Conservation (phyloP, 169 alveolate species). For the Plasmodium coatneyi region DNA sequence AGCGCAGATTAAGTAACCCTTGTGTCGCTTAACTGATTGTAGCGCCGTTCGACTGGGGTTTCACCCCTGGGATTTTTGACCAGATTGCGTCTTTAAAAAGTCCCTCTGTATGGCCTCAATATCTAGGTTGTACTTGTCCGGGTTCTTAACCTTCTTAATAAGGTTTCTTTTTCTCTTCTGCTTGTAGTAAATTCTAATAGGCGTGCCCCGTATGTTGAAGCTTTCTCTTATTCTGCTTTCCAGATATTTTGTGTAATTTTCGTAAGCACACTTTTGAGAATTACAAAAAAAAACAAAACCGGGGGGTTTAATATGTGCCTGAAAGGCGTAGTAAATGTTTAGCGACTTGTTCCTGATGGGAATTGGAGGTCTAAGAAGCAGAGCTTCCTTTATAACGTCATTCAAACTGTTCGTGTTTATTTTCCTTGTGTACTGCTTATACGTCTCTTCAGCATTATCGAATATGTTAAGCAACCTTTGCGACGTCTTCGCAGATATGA, state of each 20-base stretch:
- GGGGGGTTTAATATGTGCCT: constrained; percentile 83
- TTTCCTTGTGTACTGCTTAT: constrained; percentile 71
- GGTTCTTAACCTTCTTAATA: constrained; percentile 31
- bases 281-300: constrained; percentile 85
- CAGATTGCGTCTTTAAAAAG: constrained; percentile 27
- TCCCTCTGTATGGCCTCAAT: constrained; percentile 60
- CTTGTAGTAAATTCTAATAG: constrained; percentile 76
- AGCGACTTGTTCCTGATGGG: constrained; percentile 80
- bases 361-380: constrained; percentile 78
- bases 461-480: constrained; percentile 80
- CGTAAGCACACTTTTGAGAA: constrained; percentile 77
- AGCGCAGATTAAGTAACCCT: neutral
- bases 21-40: neutral
- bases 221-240: constrained; percentile 80
- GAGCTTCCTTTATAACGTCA: constrained; percentile 81
- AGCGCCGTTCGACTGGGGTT: neutral
- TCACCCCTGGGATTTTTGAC: neutral
- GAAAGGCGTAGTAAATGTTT: constrained; percentile 84
- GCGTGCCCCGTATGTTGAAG: constrained; percentile 79
- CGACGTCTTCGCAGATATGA: constrained; percentile 84
- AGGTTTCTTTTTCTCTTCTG: constrained; percentile 50
- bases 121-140: constrained; percentile 64
- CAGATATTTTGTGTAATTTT: constrained; percentile 83
- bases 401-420: constrained; percentile 67
- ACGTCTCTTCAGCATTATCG: constrained; percentile 76